phyloP scores from a whole-genome alignment of 257 asterid genomes.

The Lithospermum erythrorhizon region DNA sequence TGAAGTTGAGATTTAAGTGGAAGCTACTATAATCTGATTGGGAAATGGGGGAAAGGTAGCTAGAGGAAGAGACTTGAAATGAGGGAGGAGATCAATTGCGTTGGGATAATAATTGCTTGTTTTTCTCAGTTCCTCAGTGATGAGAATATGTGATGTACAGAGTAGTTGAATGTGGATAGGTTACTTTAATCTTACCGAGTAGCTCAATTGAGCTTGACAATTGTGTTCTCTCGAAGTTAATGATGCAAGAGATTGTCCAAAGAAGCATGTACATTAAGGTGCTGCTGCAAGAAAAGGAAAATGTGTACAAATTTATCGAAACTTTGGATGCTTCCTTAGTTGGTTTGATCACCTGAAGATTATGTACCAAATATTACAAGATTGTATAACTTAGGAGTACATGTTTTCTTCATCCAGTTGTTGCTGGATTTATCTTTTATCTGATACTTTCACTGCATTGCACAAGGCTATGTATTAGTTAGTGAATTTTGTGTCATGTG shows the following conservation, averaged over 20 bases:
- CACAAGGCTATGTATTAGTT: neutral
- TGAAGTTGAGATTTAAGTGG: slow-evolving; percentile 76
- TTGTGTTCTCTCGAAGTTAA: slow-evolving; percentile 13
- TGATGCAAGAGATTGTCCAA: slow-evolving; percentile 12
- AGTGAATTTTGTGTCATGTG: neutral
- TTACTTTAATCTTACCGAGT: slow-evolving; percentile 13
- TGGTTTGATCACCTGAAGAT: neutral
- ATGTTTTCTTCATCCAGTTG: neutral
- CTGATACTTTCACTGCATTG: neutral
- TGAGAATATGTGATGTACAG: slow-evolving; percentile 3
- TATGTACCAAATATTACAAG: neutral
- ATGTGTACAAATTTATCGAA: neutral
- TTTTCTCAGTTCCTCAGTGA: slow-evolving; percentile 52
- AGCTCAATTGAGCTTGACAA: slow-evolving; percentile 15
- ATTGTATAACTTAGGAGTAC: neutral
- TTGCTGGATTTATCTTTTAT: neutral
- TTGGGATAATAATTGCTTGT: slow-evolving; percentile 61
- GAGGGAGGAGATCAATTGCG: slow-evolving; percentile 60
- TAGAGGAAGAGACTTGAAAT: slow-evolving; percentile 56
- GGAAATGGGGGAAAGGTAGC: slow-evolving; percentile 79
- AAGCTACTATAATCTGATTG: slow-evolving; percentile 71
- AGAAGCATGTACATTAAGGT: slow-evolving; percentile 16
- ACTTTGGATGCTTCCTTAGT: neutral
- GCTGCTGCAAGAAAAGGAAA: slow-evolving; percentile 8
- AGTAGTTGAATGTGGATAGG: slow-evolving; percentile 9